These are phyloP conservation scores for Globisporangium polare DNA, from an alignment of 352 stramenopile genomes.

Conservation along the genomic window DNA sequence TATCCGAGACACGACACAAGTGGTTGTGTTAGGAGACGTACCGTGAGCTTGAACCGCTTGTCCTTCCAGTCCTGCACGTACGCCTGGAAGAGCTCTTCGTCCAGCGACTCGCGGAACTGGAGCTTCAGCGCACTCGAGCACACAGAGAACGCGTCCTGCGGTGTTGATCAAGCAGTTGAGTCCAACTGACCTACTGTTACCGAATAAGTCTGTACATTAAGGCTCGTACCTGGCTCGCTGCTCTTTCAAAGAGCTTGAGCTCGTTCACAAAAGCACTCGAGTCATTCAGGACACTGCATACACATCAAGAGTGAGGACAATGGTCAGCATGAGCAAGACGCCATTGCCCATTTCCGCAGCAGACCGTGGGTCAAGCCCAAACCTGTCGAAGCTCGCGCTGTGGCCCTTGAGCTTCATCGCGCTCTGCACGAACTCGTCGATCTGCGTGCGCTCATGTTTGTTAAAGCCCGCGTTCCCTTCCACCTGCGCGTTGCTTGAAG, in stretches of 20 bases:
- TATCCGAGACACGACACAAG: background rate
- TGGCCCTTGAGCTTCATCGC: conserved; percentile 28
- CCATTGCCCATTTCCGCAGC: background rate
- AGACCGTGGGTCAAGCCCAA: background rate
- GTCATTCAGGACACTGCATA: conserved; percentile 30
- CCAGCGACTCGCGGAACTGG: conserved; percentile 45
- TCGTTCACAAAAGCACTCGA: conserved; percentile 22
- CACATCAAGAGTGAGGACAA: background rate
- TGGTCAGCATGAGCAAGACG: background rate
- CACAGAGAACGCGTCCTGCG: conserved; percentile 52
- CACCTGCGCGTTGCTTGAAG: conserved; percentile 39
- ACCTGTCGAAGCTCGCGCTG: conserved; percentile 25
- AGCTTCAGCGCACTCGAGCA: conserved; percentile 54
- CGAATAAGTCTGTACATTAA: background rate
- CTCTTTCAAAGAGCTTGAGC: conserved; percentile 48
- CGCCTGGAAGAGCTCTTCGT: conserved; percentile 55
- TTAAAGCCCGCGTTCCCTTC: conserved; percentile 19
- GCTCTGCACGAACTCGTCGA: conserved; percentile 32
- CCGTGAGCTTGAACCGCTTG: conserved; percentile 26
- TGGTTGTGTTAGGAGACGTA: conserved; percentile 8
- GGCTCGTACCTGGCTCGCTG: conserved; percentile 32
- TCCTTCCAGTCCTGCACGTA: conserved; percentile 46
- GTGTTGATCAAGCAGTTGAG: background rate
- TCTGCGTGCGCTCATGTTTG: conserved; percentile 21
- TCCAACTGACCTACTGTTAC: no score